Conservation (phyloP, 2,329 filamentous ascomycete genomes). For the Rhexocercosporidium sp. region DNA sequence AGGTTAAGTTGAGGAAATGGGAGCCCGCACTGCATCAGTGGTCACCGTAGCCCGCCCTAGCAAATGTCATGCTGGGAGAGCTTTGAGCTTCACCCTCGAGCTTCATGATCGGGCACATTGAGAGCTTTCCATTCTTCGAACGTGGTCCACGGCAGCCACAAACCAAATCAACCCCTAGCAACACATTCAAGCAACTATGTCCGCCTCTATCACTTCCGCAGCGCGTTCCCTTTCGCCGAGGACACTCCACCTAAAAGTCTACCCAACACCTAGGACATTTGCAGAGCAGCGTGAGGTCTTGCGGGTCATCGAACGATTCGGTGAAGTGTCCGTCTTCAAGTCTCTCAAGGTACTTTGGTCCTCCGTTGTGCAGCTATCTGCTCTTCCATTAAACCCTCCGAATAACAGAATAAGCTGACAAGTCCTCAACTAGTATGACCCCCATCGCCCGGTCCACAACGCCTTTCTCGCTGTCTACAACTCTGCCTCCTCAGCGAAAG, state of each 20-base stretch:
- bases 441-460: conserved; percentile 31
- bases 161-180: not conserved
- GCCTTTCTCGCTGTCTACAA: conserved; percentile 39
- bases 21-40: not conserved
- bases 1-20: not conserved
- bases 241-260: conserved; percentile 41
- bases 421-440: conserved; percentile 27
- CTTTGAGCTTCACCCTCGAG: not conserved
- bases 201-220: not conserved
- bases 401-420: not conserved
- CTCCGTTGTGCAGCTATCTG: not conserved
- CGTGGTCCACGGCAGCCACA: not conserved
- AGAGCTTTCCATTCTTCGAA: not conserved
- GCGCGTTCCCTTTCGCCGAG: conserved; percentile 25
- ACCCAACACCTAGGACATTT: conserved; percentile 39
- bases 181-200: not conserved
- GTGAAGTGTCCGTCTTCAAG: conserved; percentile 41
- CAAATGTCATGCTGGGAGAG: not conserved
- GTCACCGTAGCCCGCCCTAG: not conserved
- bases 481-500: conserved; percentile 28
- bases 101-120: not conserved
- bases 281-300: conserved; percentile 42
- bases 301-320: conserved; percentile 41
- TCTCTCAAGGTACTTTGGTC: conserved; percentile 38
- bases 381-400: not conserved